A percentile compares a stretch with the other conserved stretches of the same genome.
Conservation (phyloP, 331 rosid species). For the Malus hybrid region DNA sequence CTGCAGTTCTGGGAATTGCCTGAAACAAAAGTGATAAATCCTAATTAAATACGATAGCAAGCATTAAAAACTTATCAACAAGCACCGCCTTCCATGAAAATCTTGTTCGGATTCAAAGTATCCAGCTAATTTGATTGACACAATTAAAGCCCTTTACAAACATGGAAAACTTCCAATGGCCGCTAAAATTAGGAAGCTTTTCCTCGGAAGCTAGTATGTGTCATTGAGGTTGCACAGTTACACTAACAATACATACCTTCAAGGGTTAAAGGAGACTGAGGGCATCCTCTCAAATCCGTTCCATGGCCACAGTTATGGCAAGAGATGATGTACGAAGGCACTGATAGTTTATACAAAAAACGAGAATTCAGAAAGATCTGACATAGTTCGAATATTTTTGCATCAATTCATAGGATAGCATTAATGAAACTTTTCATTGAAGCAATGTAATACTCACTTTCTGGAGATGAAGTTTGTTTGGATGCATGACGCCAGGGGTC, state of each 20-base stretch:
- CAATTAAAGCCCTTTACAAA: too few relatives aligned
- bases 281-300: slow-evolving; percentile 85
- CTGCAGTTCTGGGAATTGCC: slow-evolving; percentile 69
- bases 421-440: neutral
- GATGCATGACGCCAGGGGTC: slow-evolving; percentile 99
- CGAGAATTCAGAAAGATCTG: neutral
- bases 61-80: neutral
- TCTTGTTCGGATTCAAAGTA: neutral
- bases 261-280: slow-evolving; percentile 58
- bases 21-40: slow-evolving; percentile 19
- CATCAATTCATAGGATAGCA: neutral
- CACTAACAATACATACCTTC: slow-evolving; percentile 47
- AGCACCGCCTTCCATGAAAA: neutral
- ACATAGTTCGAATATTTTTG: neutral
- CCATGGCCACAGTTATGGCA: slow-evolving; percentile 92
- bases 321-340: slow-evolving; percentile 71
- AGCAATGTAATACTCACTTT: slow-evolving; percentile 51
- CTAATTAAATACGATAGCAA: neutral
- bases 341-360: slow-evolving; percentile 35
- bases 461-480: slow-evolving; percentile 68
- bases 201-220: too few relatives aligned
- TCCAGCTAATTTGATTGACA: too few relatives aligned
- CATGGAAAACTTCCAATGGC: too few relatives aligned
- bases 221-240: too few relatives aligned
- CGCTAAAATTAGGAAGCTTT: neutral